Percentiles rank a stretch among this genome's conserved stretches.
These are phyloP conservation scores for Saraca asoca DNA, from an alignment of 331 rosid species.

Conservation along the genomic window DNA sequence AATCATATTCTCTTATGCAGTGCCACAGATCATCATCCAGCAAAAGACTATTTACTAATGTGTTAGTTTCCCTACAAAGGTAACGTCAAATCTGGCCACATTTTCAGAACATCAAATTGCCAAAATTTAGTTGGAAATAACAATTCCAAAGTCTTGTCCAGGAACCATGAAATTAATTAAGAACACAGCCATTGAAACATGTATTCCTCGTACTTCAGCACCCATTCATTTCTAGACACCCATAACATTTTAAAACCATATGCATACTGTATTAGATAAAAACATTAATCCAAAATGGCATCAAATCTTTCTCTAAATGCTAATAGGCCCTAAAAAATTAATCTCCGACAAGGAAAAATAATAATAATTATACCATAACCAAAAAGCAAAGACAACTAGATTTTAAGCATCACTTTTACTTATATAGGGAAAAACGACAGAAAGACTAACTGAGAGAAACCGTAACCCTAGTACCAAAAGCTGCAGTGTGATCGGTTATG, in stretches of 20 bases:
- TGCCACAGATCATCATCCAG: not conserved
- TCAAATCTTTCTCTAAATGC: not conserved
- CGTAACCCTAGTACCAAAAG: constrained; percentile 24
- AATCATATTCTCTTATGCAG: not conserved
- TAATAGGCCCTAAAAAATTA: constrained; percentile 1
- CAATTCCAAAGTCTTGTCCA: not conserved
- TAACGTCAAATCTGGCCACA: not conserved
- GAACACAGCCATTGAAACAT: not conserved
- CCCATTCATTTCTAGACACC: not conserved
- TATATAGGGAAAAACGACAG: not conserved
- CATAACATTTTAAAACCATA: not conserved
- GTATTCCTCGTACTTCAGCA: not conserved
- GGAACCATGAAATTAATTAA: not conserved
- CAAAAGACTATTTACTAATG: not conserved
- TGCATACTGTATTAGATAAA: not conserved
- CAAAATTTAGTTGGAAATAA: not conserved
- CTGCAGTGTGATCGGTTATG: not conserved
- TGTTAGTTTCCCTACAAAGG: not conserved
- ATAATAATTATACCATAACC: not conserved
- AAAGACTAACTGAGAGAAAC: not conserved
- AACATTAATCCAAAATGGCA: not conserved
- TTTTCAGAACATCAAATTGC: not conserved
- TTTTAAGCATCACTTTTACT: not conserved
- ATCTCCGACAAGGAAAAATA: not conserved
- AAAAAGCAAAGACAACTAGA: not conserved